These are phyloP conservation scores for Calcarisporium arbuscula DNA, from an alignment of 2,329 filamentous ascomycete species.

Conservation along the genomic window DNA sequence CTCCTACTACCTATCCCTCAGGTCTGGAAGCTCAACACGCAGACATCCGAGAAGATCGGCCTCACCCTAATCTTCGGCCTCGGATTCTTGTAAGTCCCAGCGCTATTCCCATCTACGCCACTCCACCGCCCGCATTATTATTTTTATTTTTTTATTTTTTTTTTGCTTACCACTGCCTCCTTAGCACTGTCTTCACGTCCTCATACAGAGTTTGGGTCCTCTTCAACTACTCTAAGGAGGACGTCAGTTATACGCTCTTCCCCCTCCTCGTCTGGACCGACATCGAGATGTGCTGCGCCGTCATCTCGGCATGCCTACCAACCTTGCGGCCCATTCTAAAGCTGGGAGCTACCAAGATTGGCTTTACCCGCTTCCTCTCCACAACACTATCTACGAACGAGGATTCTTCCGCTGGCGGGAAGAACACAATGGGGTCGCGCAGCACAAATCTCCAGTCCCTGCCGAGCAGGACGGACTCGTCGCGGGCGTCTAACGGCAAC, in stretches of 20 bases:
- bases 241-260: conserved; percentile 37
- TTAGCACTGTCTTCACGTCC: conserved; percentile 39
- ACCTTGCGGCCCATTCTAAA: too few relatives aligned
- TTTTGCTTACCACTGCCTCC: neutral
- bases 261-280: conserved; percentile 4
- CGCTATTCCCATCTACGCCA: neutral
- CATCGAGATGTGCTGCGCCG: too few relatives aligned
- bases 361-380: too few relatives aligned
- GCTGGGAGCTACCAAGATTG: too few relatives aligned
- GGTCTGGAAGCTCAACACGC: conserved; percentile 37
- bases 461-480: too few relatives aligned
- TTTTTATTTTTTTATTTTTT: neutral
- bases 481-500: too few relatives aligned
- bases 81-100: conserved; percentile 33
- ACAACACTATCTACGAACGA: too few relatives aligned
- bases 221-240: conserved; percentile 32
- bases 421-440: too few relatives aligned
- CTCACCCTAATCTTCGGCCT: conserved; percentile 37
- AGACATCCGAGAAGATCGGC: conserved; percentile 31
- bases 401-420: too few relatives aligned
- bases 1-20: conserved; percentile 34
- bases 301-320: too few relatives aligned
- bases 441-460: too few relatives aligned
- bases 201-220: conserved; percentile 40
- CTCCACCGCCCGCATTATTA: neutral